These are phyloP conservation scores for Trichoderma gracile DNA, from an alignment of 2,329 filamentous ascomycete genomes.

Conservation along the genomic window DNA sequence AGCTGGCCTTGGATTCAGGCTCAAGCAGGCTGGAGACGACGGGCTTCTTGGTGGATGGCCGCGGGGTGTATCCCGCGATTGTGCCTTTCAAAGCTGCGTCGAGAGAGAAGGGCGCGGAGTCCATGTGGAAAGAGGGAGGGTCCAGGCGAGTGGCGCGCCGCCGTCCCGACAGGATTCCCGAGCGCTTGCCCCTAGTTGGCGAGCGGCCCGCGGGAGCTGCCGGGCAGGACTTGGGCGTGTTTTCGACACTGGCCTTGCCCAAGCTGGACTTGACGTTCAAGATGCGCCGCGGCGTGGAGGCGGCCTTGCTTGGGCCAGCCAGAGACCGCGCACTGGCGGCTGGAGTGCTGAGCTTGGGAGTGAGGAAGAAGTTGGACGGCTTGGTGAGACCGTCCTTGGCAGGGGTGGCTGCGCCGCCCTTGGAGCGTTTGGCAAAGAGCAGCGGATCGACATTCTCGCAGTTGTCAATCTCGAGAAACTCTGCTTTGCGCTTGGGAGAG, in stretches of 20 bases:
- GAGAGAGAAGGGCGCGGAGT: constrained; percentile 73
- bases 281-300: constrained; percentile 44
- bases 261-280: constrained; percentile 57
- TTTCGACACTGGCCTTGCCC: constrained; percentile 46
- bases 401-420: constrained; percentile 46
- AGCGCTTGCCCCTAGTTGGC: constrained; percentile 68
- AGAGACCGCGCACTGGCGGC: constrained; percentile 37
- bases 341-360: constrained; percentile 42
- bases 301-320: constrained; percentile 36
- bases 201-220: constrained; percentile 78
- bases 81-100: constrained; percentile 80
- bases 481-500: constrained; percentile 57
- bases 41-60: constrained; percentile 36
- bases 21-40: constrained; percentile 40
- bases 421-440: constrained; percentile 60
- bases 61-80: constrained; percentile 61
- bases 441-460: constrained; percentile 63
- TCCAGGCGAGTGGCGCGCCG: constrained; percentile 70
- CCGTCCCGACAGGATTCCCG: constrained; percentile 67
- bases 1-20: constrained; percentile 61
- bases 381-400: constrained; percentile 50
- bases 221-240: constrained; percentile 52
- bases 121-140: constrained; percentile 61
- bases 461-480: constrained; percentile 53
- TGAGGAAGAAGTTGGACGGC: constrained; percentile 49